A percentile compares a stretch with the other conserved stretches of the same genome.
These are phyloP conservation scores for Colletotrichum cereale DNA, from an alignment of 2,329 filamentous ascomycete species.

Conservation along the genomic window DNA sequence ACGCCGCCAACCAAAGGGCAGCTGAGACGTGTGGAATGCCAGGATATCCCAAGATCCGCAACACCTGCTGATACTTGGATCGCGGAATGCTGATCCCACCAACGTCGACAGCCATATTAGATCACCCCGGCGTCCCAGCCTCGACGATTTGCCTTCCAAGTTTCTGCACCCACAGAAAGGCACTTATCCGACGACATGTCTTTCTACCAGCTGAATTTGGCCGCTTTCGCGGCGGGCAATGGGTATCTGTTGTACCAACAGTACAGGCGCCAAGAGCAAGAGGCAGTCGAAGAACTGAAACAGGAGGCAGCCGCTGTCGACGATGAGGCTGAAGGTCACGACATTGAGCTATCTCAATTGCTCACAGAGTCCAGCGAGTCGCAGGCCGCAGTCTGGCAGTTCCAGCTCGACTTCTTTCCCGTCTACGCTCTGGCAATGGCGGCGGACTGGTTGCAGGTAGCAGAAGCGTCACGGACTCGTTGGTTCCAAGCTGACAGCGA, in stretches of 20 bases:
- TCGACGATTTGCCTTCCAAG: not conserved
- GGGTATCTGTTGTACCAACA: slow-evolving; percentile 44
- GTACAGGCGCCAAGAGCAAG: slow-evolving; percentile 38
- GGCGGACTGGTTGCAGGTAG: slow-evolving; percentile 51
- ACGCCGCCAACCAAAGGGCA: slow-evolving; percentile 20
- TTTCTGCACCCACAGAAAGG: not conserved
- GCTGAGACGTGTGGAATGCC: slow-evolving; percentile 29
- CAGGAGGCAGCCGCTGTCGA: slow-evolving; percentile 25
- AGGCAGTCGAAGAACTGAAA: slow-evolving; percentile 27
- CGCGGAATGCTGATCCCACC: slow-evolving; percentile 13
- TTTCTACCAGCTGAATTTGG: slow-evolving; percentile 45
- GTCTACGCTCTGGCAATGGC: slow-evolving; percentile 49
- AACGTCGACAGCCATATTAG: slow-evolving; percentile 25
- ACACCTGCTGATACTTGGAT: slow-evolving; percentile 27
- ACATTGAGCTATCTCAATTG: slow-evolving; percentile 32
- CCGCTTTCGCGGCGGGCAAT: slow-evolving; percentile 43
- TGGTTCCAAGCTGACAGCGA: slow-evolving; percentile 11
- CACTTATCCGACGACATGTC: slow-evolving; percentile 34
- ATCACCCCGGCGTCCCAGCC: slow-evolving; percentile 5
- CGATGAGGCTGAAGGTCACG: slow-evolving; percentile 23
- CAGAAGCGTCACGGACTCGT: not conserved
- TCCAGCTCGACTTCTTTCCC: slow-evolving; percentile 44
- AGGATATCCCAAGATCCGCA: slow-evolving; percentile 22
- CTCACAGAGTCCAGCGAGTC: slow-evolving; percentile 24
- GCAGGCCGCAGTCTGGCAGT: slow-evolving; percentile 38